These are phyloP conservation scores for Moesziomyces aphidis DNA, from an alignment of 1,284 basidiomycete genomes.

Conservation along the genomic window DNA sequence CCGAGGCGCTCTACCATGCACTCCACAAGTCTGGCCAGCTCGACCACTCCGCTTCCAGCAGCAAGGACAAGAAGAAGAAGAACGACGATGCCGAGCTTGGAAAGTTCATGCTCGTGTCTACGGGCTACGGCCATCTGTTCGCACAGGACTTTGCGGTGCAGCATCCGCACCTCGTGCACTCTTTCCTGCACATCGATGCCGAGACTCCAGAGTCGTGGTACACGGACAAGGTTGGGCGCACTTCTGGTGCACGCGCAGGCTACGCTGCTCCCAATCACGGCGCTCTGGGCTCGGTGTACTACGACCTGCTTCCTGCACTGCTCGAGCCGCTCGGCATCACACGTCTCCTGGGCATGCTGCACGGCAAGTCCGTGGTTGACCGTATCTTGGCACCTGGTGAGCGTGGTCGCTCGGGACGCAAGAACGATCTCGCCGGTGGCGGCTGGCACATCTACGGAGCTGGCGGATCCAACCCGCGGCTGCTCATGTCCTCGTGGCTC, in stretches of 20 bases:
- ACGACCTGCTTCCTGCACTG: constrained; percentile 50
- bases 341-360: constrained; percentile 43
- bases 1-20: constrained; percentile 38
- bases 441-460: constrained; percentile 44
- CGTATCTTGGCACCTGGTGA: constrained; percentile 50
- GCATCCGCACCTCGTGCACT: constrained; percentile 54
- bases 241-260: constrained; percentile 50
- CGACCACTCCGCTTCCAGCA: constrained; percentile 4
- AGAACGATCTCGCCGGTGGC: constrained; percentile 43
- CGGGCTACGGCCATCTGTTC: constrained; percentile 51
- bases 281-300: constrained; percentile 33
- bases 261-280: constrained; percentile 38
- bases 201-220: constrained; percentile 54
- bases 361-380: constrained; percentile 41
- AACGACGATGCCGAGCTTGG: constrained; percentile 16
- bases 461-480: constrained; percentile 36
- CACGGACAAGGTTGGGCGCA: constrained; percentile 24
- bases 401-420: constrained; percentile 29
- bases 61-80: constrained; percentile 16
- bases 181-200: constrained; percentile 52
- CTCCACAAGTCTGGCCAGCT: constrained; percentile 26
- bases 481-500: constrained; percentile 46
- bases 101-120: constrained; percentile 55
- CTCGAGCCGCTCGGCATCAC: constrained; percentile 42
- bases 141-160: constrained; percentile 52